Base-by-base conservation (phyloP, 306 rosid genomes). In the Arachis stenosperma region DNA sequence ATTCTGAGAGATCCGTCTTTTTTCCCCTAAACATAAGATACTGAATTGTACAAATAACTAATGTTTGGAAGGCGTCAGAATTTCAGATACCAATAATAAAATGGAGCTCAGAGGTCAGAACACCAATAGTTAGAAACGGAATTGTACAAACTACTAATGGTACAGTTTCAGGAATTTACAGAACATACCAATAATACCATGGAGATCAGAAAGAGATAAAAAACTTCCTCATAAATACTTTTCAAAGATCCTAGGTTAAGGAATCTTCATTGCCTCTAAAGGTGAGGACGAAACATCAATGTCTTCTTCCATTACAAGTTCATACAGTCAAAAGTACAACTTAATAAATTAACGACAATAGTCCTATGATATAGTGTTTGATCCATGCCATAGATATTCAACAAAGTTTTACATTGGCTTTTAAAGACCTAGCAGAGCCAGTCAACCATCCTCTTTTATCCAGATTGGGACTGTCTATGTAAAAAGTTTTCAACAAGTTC, bases 121-220 rank as follows among this genome's bases (percentile, higher is more conserved):
- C 11, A 46, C 51, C n/a, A 46, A 46, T 9, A 46, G 12, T 46
- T 8, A 46, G 13, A 10, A 0, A 46, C n/a, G 22, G 54, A 22
- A 51, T 44, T 66, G 57, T 33, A n/a, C 61, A 67, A 3, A 50
- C 29, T 37, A 50, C 59, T 13, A 14, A 51, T 33, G 14, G 27
- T 60, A 68, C 50, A 60, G 61, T 48, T 48, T 37, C 40, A 36
- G 76, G 51, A 72, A 72, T 60, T 60, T 60, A 50, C 10, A 40
- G n/a, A 22, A 17, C 30, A 62, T 12, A 73, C 9, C 52, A 59
- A 48, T 11, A 50, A 14, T 40, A 39, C 52, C 3, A 73, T 62
- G 78, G 47, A 64, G 37, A 36, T 42, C 5, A 29, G 47, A 41
- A 13, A 40, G 46, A 42, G 41, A 52, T 52, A n/a, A 53, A 63